Base-by-base conservation (phyloP, 2,329 filamentous ascomycete genomes). In the Fusarium sarcochroum region DNA sequence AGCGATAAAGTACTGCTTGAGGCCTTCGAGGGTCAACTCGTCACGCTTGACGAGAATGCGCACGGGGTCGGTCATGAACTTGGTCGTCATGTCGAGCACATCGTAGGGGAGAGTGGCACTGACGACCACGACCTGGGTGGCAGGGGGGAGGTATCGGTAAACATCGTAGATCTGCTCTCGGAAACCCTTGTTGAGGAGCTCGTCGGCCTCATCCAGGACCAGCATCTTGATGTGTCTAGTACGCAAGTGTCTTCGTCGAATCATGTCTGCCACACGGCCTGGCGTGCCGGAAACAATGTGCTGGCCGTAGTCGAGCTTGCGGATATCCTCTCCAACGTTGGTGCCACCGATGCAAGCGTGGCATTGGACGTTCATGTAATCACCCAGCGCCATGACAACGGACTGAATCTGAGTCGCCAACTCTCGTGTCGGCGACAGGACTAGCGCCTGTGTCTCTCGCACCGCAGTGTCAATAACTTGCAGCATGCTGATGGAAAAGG, bases 361-460 rank as follows among this genome's bases (percentile, higher is more conserved):
- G 83, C 96, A 99, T 82, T 99, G 94, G 5, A 99, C 93, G 78
- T 98, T 98, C 96, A 99, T 98, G 86, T 98, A 99, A 82, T 99
- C 96, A 71, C 96, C 96, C n/a, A 99, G 89, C n/a, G 96, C 96
- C 90, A 98, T 97, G 73, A 99, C 92, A 62, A 99, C 96, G 35
- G 93, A 97, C 83, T 99, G 96, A 70, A 99, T 99, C 83, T 99
- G 96, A 27, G 95, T 98, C 45, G 96, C 96, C 70, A 99, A 86
- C 87, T 99, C 96, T 78, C 96, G 93, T 20, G 95, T 98, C 4
- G 96, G 96, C 6, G 96, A 98, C 10, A 99, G 89, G 11, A 99
- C 94, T 44, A 99, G 90, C 7, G 96, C 96, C 85, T 98, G 94
- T 37, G 93, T 96, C 82, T 97, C 93, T 75, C 94, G 91, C 55